Conservation (phyloP, 2,329 filamentous ascomycete genomes). For the Pestalotiopsis sp. region DNA sequence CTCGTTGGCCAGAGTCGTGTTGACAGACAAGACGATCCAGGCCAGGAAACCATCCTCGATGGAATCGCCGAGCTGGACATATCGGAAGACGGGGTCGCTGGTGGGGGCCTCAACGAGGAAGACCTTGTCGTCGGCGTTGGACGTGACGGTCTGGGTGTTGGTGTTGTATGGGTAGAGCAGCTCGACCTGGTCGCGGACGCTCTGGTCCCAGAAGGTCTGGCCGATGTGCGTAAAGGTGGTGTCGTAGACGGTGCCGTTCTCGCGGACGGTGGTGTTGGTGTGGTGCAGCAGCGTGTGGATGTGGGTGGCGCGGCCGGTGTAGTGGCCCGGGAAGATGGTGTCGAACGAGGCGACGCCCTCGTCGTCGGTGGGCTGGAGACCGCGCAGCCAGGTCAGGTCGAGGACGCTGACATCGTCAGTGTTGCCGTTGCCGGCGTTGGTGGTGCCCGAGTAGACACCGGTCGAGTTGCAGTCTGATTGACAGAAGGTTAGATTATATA, state of each 20-base stretch:
- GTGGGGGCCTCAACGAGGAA: conserved; percentile 49
- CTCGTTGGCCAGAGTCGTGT: conserved; percentile 27
- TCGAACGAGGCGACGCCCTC: conserved; percentile 51
- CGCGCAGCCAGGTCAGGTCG: conserved; percentile 49
- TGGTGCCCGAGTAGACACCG: conserved; percentile 39
- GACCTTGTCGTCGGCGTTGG: conserved; percentile 53
- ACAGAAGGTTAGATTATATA: conserved; percentile 49
- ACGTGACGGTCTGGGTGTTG: conserved; percentile 45
- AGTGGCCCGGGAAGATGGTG: conserved; percentile 47
- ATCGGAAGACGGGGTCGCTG: conserved; percentile 57
- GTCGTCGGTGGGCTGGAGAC: conserved; percentile 47
- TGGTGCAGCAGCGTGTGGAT: conserved; percentile 41
- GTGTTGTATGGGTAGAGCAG: conserved; percentile 43
- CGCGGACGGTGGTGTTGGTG: conserved; percentile 33
- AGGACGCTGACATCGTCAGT: conserved; percentile 39
- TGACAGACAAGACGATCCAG: conserved; percentile 52
- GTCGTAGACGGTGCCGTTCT: conserved; percentile 49
- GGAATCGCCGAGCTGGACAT: conserved; percentile 56
- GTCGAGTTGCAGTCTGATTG: conserved; percentile 50
- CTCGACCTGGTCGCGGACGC: conserved; percentile 52
- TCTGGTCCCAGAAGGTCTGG: conserved; percentile 64
- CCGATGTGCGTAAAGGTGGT: conserved; percentile 58
- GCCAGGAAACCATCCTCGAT: conserved; percentile 50
- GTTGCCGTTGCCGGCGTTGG: conserved; percentile 30
- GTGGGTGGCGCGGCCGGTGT: conserved; percentile 40